phyloP scores from a whole-genome alignment of 768 basidiomycete species.

The Boletus rubescentipes region DNA sequence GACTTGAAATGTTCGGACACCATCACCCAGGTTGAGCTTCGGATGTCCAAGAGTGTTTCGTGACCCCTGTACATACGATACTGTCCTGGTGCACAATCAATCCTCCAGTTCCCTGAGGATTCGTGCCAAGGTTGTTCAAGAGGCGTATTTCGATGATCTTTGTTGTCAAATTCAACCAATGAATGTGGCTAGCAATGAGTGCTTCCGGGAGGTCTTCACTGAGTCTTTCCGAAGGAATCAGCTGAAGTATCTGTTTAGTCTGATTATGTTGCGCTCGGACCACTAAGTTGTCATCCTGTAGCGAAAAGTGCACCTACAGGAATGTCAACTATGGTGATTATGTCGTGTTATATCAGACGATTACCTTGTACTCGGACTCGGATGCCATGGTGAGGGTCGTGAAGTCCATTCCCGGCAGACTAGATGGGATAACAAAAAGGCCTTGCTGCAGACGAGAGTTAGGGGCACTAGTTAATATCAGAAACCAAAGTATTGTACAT shows the following conservation, averaged over 20 bases:
- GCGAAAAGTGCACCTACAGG: constrained; percentile 15
- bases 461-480: too few relatives aligned
- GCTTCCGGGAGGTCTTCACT: constrained; percentile 18
- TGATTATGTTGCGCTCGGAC: constrained; percentile 1
- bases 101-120: constrained; percentile 19
- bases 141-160: constrained; percentile 24
- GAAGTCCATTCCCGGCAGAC: too few relatives aligned
- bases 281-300: constrained; percentile 2
- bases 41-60: constrained; percentile 17
- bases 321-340: too few relatives aligned
- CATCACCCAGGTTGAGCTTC: not conserved
- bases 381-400: too few relatives aligned
- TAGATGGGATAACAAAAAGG: too few relatives aligned
- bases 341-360: too few relatives aligned
- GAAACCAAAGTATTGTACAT: too few relatives aligned
- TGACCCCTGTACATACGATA: not conserved
- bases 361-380: too few relatives aligned
- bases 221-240: constrained; percentile 18
- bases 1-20: too few relatives aligned
- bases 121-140: constrained; percentile 15
- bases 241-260: constrained; percentile 4
- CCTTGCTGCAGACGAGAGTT: not conserved
- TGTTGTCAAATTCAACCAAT: constrained; percentile 23
- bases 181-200: constrained; percentile 9
- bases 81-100: not conserved